Evolutionary conservation across 2,329 filamentous ascomycete genomes (phyloP).

Genomic region (Botrytis fragariae): DNA sequence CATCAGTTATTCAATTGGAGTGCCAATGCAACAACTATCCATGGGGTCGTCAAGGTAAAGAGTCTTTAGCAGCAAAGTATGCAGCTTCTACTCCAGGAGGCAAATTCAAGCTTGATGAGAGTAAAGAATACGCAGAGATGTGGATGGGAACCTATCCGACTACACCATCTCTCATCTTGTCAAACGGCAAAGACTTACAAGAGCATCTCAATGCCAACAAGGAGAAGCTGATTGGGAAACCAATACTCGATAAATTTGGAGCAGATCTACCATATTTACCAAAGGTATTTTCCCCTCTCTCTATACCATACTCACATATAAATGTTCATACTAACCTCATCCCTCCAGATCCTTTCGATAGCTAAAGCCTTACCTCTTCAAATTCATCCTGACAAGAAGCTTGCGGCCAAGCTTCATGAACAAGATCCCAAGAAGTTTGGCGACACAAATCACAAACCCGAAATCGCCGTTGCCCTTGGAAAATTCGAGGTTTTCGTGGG

Average conservation of each 20-base stretch:
- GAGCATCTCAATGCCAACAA: constrained; percentile 62
- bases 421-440: constrained; percentile 64
- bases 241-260: constrained; percentile 59
- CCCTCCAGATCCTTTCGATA: constrained; percentile 63
- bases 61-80: constrained; percentile 64
- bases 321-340: constrained; percentile 11
- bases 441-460: constrained; percentile 72
- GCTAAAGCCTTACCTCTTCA: constrained; percentile 72
- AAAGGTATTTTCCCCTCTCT: constrained; percentile 48
- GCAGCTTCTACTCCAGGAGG: constrained; percentile 63
- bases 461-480: constrained; percentile 70
- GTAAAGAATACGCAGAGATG: constrained; percentile 58
- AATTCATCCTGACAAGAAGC: constrained; percentile 68
- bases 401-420: constrained; percentile 62
- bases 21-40: constrained; percentile 50
- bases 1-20: constrained; percentile 51
- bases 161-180: constrained; percentile 62
- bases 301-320: not conserved
- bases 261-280: constrained; percentile 68
- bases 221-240: constrained; percentile 61
- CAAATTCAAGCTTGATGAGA: constrained; percentile 62
- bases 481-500: constrained; percentile 75
- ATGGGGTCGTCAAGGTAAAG: constrained; percentile 67
- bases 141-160: constrained; percentile 65
- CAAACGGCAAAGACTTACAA: constrained; percentile 61